A percentile compares a stretch with the other conserved stretches of the same genome.
These are phyloP conservation scores for Polytolypa hystricis DNA, from an alignment of 2,329 filamentous ascomycete species.

Conservation along the genomic window DNA sequence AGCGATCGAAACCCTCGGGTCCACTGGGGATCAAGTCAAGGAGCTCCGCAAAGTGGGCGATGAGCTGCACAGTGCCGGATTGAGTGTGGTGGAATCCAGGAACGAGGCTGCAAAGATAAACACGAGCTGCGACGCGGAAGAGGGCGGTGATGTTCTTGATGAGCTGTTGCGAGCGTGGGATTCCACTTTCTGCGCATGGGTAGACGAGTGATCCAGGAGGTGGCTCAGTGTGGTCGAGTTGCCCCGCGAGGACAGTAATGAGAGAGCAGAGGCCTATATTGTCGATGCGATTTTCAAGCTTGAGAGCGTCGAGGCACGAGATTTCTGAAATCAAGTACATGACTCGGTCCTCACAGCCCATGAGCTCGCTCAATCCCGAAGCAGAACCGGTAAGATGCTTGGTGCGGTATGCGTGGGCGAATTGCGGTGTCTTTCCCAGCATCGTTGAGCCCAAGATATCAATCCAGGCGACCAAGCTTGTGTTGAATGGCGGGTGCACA, in stretches of 20 bases:
- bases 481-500: slow-evolving; percentile 73
- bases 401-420: slow-evolving; percentile 89
- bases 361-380: slow-evolving; percentile 78
- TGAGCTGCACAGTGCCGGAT: slow-evolving; percentile 60
- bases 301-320: slow-evolving; percentile 84
- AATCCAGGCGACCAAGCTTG: slow-evolving; percentile 82
- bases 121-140: slow-evolving; percentile 83
- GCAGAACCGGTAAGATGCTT: slow-evolving; percentile 61
- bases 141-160: slow-evolving; percentile 79
- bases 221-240: slow-evolving; percentile 72
- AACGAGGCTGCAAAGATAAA: slow-evolving; percentile 93
- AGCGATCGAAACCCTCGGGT: slow-evolving; percentile 73
- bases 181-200: slow-evolving; percentile 52
- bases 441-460: slow-evolving; percentile 94
- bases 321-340: slow-evolving; percentile 99
- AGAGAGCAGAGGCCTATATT: slow-evolving; percentile 80
- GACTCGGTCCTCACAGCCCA: slow-evolving; percentile 94
- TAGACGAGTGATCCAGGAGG: slow-evolving; percentile 50
- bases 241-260: slow-evolving; percentile 74
- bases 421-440: slow-evolving; percentile 71
- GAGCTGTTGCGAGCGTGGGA: slow-evolving; percentile 70
- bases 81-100: slow-evolving; percentile 74
- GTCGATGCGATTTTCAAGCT: slow-evolving; percentile 65
- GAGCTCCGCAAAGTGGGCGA: slow-evolving; percentile 64
- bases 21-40: slow-evolving; percentile 77